Evolutionary conservation across 2,329 filamentous ascomycete species (phyloP), one percentile per base, ranked within the genome.

Genomic region (Atkinsonella hypoxylon): DNA sequence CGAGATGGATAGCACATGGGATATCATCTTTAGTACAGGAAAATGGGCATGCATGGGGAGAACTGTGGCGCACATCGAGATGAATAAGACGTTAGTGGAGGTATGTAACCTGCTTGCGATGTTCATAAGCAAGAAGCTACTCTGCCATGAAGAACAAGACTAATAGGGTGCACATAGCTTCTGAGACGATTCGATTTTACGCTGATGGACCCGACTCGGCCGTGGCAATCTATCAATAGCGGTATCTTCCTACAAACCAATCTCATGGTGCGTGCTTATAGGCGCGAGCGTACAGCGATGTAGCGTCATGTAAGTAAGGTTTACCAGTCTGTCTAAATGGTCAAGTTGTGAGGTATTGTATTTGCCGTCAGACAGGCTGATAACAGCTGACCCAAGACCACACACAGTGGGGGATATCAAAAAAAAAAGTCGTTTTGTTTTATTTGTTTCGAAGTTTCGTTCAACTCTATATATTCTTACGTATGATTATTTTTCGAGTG

Each of bases 51-150:
- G 70, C 42, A 53, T 71, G 12, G 70, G 70, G 1, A 62, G 64
- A 4, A 62, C 62, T 0, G 59, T 71, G 22, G 68, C 70, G 1
- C 47, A 64, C 9, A 64, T 72, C 56, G 68, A 72, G 55, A 22
- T 70, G 49, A 68, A 68, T 41, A 66, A 67, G 58, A 47, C 65
- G 2, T 61, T 69, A 32, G 67, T 72, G 18, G 71, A 76, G 64
- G 68, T 70, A 45, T 49, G 61, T 42, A 9, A 3, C 48, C 49
- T 6, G 41, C 53, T 15, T 54, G 11, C 0, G 11, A 13, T 15
- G 6, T 8, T 45, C 15, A 15, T 12, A 15, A 13, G 34, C 34
- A 36, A 36, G 1, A 5, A 5, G 26, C 26, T 26, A 8, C 34
- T 36, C 15, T 36, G 15, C 34, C 10, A 36, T 36, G 26, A 26